Evolutionary conservation across 148 eudicot species (phyloP), one percentile per base, ranked within the genome.

Genomic region (Tetragonia tetragonoides): DNA sequence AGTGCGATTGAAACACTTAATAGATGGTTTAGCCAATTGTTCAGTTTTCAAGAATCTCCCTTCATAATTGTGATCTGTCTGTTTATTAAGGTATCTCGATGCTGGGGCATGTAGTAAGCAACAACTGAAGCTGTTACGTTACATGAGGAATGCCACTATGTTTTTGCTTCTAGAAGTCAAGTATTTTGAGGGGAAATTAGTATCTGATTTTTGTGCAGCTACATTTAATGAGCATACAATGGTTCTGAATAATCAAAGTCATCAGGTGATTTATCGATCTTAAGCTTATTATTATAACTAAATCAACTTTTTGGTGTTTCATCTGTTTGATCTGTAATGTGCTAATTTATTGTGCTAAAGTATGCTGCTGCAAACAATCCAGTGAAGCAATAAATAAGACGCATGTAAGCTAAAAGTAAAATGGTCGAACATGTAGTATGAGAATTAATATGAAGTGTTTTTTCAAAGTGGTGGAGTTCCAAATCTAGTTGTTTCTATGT

Each of bases 101-200:
- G 66, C 87, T 44, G 83, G 83, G 78, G 79, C 75, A 46, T 41
- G 77, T 37, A 82, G 80, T 80, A 91, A 84, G 81, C 62, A 81
- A 82, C 94, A 89, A 64, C 81, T 84, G 78, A 80, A 75, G 85
- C 82, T 93, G 49, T 87, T 87, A 76, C 49, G 83, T 41, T 86
- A 85, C 83, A 53, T 93, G 84, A 81, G 73, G 71, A 90, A 81
- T 80, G 85, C 78, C 71, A 81, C 87, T 28, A 46, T 75, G n/a
- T 82, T 83, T 84, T 77, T 93, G 87, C 85, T 85, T 46, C 87
- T 78, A 68, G 91, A 89, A 60, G 57, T 79, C 23, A 77, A 60
- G 42, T 17, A 16, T 76, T 84, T 88, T 73, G 80, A 77, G 59
- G 85, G 73, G 69, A 86, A 87, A 59, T 57, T 91, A 87, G 81